Evolutionary conservation across 2,329 filamentous ascomycete genomes (phyloP).

Genomic region (Huntiella omanensis): DNA sequence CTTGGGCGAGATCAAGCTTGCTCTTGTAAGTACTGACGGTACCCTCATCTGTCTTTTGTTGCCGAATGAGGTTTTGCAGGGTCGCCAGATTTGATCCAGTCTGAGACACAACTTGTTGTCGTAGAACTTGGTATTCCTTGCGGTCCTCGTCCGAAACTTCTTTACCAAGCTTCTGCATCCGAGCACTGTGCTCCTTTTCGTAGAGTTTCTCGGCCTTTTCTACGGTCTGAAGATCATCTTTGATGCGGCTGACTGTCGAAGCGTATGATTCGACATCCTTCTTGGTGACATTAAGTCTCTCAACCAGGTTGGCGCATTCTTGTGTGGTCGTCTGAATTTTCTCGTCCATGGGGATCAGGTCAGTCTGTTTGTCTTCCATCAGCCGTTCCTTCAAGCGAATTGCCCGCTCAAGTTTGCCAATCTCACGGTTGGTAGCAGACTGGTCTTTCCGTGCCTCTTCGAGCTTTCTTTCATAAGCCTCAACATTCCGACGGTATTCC

Average conservation of each 20-base stretch:
- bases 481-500: slow-evolving; percentile 73
- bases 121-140: slow-evolving; percentile 73
- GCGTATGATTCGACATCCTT: slow-evolving; percentile 61
- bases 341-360: slow-evolving; percentile 74
- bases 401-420: slow-evolving; percentile 61
- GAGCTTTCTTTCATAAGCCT: slow-evolving; percentile 62
- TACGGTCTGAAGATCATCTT: slow-evolving; percentile 66
- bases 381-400: slow-evolving; percentile 76
- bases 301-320: slow-evolving; percentile 49
- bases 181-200: slow-evolving; percentile 71
- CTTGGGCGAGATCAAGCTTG: slow-evolving; percentile 64
- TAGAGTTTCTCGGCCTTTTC: slow-evolving; percentile 79
- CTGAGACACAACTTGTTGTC: slow-evolving; percentile 66
- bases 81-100: slow-evolving; percentile 66
- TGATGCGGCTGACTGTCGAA: slow-evolving; percentile 48
- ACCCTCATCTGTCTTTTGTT: slow-evolving; percentile 79
- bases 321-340: slow-evolving; percentile 66
- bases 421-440: slow-evolving; percentile 53
- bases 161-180: slow-evolving; percentile 69
- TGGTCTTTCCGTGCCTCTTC: slow-evolving; percentile 75
- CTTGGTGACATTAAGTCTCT: slow-evolving; percentile 48
- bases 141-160: slow-evolving; percentile 72
- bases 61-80: slow-evolving; percentile 69
- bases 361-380: slow-evolving; percentile 71
- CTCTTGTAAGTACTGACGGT: slow-evolving; percentile 77